Base-by-base conservation (phyloP, 169 alveolate species). In the Cryptosporidium viatorum region DNA sequence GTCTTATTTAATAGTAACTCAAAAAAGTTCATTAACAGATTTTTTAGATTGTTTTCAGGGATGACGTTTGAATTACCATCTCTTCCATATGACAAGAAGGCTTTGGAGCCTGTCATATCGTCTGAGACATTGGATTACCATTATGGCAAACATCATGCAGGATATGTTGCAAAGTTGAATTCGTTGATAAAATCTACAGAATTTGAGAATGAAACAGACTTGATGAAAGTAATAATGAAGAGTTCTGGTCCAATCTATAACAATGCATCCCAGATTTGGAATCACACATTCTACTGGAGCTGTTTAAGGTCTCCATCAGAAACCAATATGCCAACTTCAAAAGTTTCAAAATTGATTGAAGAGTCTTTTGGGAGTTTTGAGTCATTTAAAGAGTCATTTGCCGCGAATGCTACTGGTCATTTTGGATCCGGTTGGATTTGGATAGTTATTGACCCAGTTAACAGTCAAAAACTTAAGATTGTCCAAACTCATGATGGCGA, bases 351-450 rank as follows among this genome's bases (percentile, higher is more conserved):
- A 69, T 86, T 92, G 91, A 94, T 97, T 67, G 92, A 93, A 37
- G 93, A 93, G 60, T 93, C 95, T 50, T 97, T 96, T 94, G 98
- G 98, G 7, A 80, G 95, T 37, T 94, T 96, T 69, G 94, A 89
- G 37, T 70, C 91, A 43, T 97, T 97, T 92, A 94, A 93, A 91
- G 94, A 92, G 33, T 93, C 93, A 84, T 97, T 96, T 91, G 85
- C 96, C 29, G 85, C 92, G 62, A 86, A 93, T 35, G 96, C 97
- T n/a, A 92, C 94, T 23, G 97, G 96, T n/a, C 97, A 95, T 68
- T 97, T 96, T 91, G 99, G 99, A 23, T 96, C 98, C 60, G 99
- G 99, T 21, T 98, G 99, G 99, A 99, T 97, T 51, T 98, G 99
- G 99, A 94, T 98, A 48, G 98, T 97, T 33, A 94, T 94, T 87